A percentile compares a stretch with the other conserved stretches of the same genome.
Evolutionary conservation across 179 eudicot species (phyloP).

Genomic region (Vitellaria paradoxa): DNA sequence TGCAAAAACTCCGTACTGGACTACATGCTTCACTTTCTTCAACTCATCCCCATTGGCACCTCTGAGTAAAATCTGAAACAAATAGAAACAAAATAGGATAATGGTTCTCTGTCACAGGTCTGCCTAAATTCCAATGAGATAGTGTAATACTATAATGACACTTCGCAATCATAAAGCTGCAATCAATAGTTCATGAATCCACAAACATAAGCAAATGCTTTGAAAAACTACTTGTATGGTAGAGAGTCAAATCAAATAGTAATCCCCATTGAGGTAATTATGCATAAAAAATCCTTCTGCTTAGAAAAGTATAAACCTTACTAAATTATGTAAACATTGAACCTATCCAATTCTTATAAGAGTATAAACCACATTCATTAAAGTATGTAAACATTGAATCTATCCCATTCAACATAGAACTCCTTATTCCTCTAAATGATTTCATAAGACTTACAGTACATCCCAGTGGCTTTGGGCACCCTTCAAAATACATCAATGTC

Average conservation of each 20-base stretch:
- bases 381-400: not conserved
- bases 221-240: not conserved
- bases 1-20: slow-evolving; percentile 94
- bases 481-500: slow-evolving; percentile 98
- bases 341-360: not conserved
- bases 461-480: slow-evolving; percentile 96
- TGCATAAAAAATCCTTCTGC: not conserved
- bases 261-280: not conserved
- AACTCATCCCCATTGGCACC: slow-evolving; percentile 87
- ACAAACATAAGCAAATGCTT: not conserved
- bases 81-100: not conserved
- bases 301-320: not conserved
- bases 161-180: not conserved
- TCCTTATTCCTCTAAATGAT: slow-evolving; percentile 3
- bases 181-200: not conserved
- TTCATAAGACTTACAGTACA: slow-evolving; percentile 77
- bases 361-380: not conserved
- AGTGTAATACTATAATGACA: slow-evolving; percentile 2
- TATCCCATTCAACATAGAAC: not conserved
- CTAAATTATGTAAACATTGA: not conserved
- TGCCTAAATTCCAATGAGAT: not conserved
- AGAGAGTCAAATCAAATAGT: not conserved
- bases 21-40: slow-evolving; percentile 92
- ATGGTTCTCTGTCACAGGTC: not conserved
- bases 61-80: slow-evolving; percentile 77